A percentile compares a stretch with the other conserved stretches of the same genome.
These are phyloP conservation scores for Penicillium chermesinum DNA, from an alignment of 495 filamentous ascomycete species.

Conservation along the genomic window DNA sequence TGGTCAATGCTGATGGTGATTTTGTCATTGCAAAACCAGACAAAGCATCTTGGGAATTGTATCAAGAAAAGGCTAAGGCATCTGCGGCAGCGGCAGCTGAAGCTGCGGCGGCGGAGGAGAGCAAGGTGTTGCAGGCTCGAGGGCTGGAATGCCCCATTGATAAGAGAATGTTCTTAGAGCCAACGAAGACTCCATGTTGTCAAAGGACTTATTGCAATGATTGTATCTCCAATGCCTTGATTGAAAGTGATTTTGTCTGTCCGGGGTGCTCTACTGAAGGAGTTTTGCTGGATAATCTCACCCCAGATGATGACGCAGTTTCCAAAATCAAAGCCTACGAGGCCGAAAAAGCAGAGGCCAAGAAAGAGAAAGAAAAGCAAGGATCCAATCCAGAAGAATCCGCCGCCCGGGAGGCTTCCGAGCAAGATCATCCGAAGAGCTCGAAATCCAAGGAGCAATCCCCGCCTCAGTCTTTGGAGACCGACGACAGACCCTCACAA, in stretches of 20 bases:
- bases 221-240: conserved; percentile 95
- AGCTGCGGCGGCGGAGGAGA: conserved; percentile 62
- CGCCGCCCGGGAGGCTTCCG: conserved; percentile 28
- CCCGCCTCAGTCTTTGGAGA: conserved; percentile 35
- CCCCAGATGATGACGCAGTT: conserved; percentile 68
- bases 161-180: conserved; percentile 93
- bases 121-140: conserved; percentile 73
- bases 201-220: conserved; percentile 96
- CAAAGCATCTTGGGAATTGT: conserved; percentile 91
- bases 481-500: conserved; percentile 14
- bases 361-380: conserved; percentile 59
- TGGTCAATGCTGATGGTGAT: conserved; percentile 96
- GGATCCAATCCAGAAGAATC: conserved; percentile 20
- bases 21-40: conserved; percentile 94
- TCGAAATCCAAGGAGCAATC: conserved; percentile 21
- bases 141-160: conserved; percentile 92
- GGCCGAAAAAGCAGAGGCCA: conserved; percentile 58
- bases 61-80: conserved; percentile 85
- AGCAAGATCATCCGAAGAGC: conserved; percentile 8
- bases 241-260: conserved; percentile 95
- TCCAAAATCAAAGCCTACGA: conserved; percentile 76
- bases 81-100: conserved; percentile 73
- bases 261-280: conserved; percentile 85
- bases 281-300: conserved; percentile 87
- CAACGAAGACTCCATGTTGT: conserved; percentile 98